Base-by-base conservation (phyloP, 78 protist species). In the Pigoraptor vietnamica region DNA sequence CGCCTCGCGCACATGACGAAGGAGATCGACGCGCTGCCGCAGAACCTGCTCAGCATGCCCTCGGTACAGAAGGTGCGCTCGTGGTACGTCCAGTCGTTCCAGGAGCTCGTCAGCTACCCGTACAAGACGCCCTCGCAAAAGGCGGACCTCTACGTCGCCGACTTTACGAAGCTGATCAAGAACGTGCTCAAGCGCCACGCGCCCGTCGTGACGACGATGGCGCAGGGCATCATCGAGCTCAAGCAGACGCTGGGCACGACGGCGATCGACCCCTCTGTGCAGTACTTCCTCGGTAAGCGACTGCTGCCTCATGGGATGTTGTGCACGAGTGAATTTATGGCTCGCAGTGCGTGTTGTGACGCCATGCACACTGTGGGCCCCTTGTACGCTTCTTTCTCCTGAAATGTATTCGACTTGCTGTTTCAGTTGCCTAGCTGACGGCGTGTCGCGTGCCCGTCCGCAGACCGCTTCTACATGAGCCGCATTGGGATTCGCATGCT, bases 401-500 rank as follows among this genome's bases (percentile, higher is more conserved):
- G n/a, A n/a, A n/a, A n/a, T n/a, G n/a, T n/a, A n/a, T n/a, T n/a
- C n/a, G n/a, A n/a, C n/a, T n/a, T n/a, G n/a, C n/a, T n/a, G n/a
- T n/a, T n/a, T n/a, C n/a, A n/a, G n/a, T n/a, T n/a, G n/a, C n/a
- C n/a, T n/a, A n/a, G n/a, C n/a, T n/a, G n/a, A n/a, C n/a, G n/a
- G n/a, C n/a, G n/a, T n/a, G n/a, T n/a, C n/a, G n/a, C n/a, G n/a
- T n/a, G n/a, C n/a, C n/a, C n/a, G n/a, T n/a, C n/a, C n/a, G n/a
- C n/a, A n/a, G 88, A 93, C 32, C 91, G 92, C 37, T 82, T 93
- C 36, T 90, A 92, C 91, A 87, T 91, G 92, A 48, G 87, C 36
- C 92, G 96, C 48, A 94, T 94, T 37, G 94, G 94, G 24, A 91
- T 93, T 32, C 92, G 94, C 67, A 93, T 94, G 83, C 89, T 94